Conservation (phyloP, 2,329 filamentous ascomycete species). For the Pleomassaria siparia region DNA sequence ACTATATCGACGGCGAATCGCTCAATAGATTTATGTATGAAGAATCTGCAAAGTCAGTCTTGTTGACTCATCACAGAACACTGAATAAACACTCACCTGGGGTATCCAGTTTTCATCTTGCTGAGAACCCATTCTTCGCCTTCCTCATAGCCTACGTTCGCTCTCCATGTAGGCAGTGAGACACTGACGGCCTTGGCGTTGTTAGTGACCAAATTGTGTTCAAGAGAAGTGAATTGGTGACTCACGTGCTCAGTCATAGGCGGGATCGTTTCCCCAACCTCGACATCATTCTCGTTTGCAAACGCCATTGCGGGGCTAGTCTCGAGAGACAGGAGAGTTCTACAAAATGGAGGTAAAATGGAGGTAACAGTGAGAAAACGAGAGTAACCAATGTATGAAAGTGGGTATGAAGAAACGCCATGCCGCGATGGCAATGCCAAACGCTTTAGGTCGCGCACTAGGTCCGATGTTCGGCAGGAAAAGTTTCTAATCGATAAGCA, state of each 20-base stretch:
- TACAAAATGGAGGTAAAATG: too few species aligned
- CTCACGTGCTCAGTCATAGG: constrained; percentile 45
- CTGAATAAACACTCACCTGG: constrained; percentile 59
- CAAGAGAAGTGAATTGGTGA: constrained; percentile 15
- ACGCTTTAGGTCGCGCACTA: not conserved
- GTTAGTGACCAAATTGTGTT: constrained; percentile 18
- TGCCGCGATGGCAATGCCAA: not conserved
- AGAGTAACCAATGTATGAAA: constrained; percentile 10
- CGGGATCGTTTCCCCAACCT: constrained; percentile 43
- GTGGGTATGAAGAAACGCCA: constrained; percentile 6
- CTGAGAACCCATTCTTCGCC: constrained; percentile 82
- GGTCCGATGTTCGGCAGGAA: constrained; percentile 34
- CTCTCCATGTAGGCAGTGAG: constrained; percentile 87
- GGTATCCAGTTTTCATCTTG: constrained; percentile 88
- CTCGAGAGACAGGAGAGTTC: too few species aligned
- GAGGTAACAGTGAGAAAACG: constrained; percentile 11
- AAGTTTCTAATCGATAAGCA: constrained; percentile 40
- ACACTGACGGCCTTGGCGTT: constrained; percentile 81
- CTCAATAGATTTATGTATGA: constrained; percentile 81
- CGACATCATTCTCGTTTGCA: constrained; percentile 20
- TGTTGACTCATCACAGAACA: not conserved
- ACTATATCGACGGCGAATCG: constrained; percentile 71
- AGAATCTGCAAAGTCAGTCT: constrained; percentile 64
- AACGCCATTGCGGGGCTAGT: constrained; percentile 33
- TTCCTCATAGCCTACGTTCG: constrained; percentile 93